Evolutionary conservation across 371 early-diverging fungal genomes (phyloP).

Genomic region (Mortierella sp.): DNA sequence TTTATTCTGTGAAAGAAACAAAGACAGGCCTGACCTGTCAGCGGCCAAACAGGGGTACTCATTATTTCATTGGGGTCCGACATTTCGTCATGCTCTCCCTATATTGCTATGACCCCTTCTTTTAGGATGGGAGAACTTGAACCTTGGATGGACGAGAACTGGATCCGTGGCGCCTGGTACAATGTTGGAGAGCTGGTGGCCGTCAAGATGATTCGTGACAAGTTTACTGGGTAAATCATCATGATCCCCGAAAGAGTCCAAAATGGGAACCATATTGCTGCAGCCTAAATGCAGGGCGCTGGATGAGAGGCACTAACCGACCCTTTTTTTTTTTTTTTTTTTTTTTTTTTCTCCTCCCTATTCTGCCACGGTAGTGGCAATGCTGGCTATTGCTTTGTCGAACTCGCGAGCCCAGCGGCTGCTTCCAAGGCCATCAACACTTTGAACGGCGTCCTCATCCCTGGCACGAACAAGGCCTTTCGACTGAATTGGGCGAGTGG

Average conservation of each 20-base stretch:
- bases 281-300: no score
- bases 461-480: conserved; percentile 81
- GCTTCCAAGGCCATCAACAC: conserved; percentile 75
- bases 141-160: conserved; percentile 87
- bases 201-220: conserved; percentile 91
- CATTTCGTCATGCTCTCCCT: background rate
- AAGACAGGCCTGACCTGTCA: background rate
- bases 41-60: background rate
- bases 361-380: conserved; percentile 54
- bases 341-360: conserved; percentile 5
- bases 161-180: conserved; percentile 75
- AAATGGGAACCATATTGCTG: no score
- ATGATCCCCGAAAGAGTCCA: no score
- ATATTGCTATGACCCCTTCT: background rate
- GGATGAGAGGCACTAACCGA: no score
- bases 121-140: conserved; percentile 85
- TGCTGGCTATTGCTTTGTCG: conserved; percentile 85
- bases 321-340: no score
- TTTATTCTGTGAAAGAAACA: no score
- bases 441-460: conserved; percentile 86
- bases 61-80: background rate
- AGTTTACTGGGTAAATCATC: conserved; percentile 68
- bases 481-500: conserved; percentile 94
- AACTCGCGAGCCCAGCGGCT: conserved; percentile 64
- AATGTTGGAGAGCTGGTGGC: conserved; percentile 74